phyloP scores from a whole-genome alignment of 257 asterid species.

The Avicennia marina region DNA sequence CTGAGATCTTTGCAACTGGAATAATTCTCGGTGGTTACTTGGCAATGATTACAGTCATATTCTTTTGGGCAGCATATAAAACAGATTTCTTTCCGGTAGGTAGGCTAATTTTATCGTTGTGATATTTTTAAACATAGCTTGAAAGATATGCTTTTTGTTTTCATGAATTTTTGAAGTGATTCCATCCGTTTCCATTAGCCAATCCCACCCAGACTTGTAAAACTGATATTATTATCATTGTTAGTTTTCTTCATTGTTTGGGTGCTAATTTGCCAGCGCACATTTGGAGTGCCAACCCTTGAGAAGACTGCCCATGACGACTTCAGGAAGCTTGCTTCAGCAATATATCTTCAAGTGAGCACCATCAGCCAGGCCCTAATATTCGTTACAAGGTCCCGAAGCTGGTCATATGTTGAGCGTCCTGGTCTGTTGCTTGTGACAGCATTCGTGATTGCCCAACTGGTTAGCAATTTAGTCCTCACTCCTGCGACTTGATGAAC shows the following conservation, averaged over 20 bases:
- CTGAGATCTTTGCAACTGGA: conserved; percentile 91
- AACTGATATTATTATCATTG: too few relatives aligned
- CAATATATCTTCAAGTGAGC: conserved; percentile 96
- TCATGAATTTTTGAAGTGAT: too few relatives aligned
- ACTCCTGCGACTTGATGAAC: background rate
- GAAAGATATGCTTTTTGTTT: too few relatives aligned
- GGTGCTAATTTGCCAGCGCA: conserved; percentile 35
- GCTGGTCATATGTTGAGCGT: conserved; percentile 93
- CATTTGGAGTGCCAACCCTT: conserved; percentile 88
- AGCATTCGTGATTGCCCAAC: conserved; percentile 77
- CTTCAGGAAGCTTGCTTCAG: conserved; percentile 96
- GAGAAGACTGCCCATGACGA: conserved; percentile 89
- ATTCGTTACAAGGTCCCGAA: conserved; percentile 89
- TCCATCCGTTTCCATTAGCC: too few relatives aligned
- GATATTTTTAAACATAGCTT: too few relatives aligned
- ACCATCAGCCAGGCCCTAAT: conserved; percentile 93
- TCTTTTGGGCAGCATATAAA: conserved; percentile 93
- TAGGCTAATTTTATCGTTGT: too few relatives aligned
- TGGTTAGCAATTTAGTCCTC: conserved; percentile 40
- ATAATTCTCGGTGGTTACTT: conserved; percentile 83
- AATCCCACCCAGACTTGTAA: too few relatives aligned
- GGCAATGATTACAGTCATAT: conserved; percentile 97
- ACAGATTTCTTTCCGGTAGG: conserved; percentile 88
- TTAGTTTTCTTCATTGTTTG: background rate
- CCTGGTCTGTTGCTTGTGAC: conserved; percentile 82